These are phyloP conservation scores for Tetracladium setigerum DNA, from an alignment of 495 filamentous ascomycete species.

Conservation along the genomic window DNA sequence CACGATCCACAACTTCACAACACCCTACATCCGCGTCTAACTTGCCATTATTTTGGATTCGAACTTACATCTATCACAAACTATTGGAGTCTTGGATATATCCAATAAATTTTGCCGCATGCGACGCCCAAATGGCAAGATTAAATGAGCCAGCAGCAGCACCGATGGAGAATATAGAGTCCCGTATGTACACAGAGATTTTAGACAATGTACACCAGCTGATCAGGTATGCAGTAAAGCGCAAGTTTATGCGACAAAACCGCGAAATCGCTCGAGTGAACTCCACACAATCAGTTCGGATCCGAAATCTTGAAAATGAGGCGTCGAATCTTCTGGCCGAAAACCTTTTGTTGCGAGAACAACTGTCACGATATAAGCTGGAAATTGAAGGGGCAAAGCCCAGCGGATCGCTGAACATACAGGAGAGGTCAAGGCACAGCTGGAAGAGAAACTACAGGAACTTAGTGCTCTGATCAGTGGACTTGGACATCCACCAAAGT, in stretches of 20 bases:
- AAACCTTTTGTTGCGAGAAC: conserved; percentile 75
- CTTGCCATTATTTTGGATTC: not conserved
- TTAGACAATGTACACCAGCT: conserved; percentile 8
- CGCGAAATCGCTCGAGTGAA: conserved; percentile 87
- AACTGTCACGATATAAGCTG: conserved; percentile 65
- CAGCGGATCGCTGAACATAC: conserved; percentile 52
- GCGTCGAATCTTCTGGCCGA: conserved; percentile 75
- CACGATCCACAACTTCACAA: not conserved
- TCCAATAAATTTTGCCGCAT: conserved; percentile 13
- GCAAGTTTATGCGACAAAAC: conserved; percentile 86
- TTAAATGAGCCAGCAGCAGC: conserved; percentile 73
- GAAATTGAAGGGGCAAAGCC: conserved; percentile 46
- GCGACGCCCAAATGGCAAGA: conserved; percentile 60
- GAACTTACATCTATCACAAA: not conserved
- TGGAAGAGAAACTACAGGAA: conserved; percentile 64
- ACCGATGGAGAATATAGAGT: conserved; percentile 68
- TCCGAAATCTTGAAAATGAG: conserved; percentile 81
- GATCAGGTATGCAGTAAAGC: conserved; percentile 53
- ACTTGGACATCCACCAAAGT: conserved; percentile 31
- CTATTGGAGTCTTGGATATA: not conserved
- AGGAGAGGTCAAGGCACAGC: conserved; percentile 56
- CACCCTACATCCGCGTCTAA: not conserved
- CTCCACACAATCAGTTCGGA: conserved; percentile 83
- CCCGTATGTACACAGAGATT: conserved; percentile 48
- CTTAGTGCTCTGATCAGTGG: conserved; percentile 55